These are phyloP conservation scores for Phytophthora pseudosyringae DNA, from an alignment of 352 stramenopile species.

Conservation along the genomic window DNA sequence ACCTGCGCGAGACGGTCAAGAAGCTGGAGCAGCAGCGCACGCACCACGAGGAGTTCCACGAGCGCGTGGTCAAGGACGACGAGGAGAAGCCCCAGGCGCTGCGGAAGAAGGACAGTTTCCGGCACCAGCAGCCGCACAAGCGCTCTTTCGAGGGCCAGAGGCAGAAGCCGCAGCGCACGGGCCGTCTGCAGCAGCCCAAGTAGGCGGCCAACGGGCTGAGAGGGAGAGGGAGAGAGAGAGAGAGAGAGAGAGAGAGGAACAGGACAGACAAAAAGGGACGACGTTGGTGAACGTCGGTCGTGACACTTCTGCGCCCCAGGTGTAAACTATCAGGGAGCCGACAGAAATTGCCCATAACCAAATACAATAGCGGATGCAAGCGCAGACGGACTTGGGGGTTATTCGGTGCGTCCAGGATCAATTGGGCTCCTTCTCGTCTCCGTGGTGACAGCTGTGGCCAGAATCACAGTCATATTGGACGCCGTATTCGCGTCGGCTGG, in stretches of 20 bases:
- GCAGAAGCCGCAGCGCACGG: slow-evolving; percentile 62
- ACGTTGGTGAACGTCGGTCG: too few relatives aligned
- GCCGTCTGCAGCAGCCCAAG: slow-evolving; percentile 72
- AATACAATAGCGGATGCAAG: too few relatives aligned
- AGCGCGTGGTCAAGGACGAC: slow-evolving; percentile 55
- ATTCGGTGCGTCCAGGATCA: too few relatives aligned
- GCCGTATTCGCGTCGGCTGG: slow-evolving; percentile 18
- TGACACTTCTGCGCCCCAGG: too few relatives aligned
- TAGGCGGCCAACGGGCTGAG: slow-evolving; percentile 24
- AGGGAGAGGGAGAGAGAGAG: too few relatives aligned
- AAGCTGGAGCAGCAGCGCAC: slow-evolving; percentile 65
- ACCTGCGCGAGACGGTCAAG: slow-evolving; percentile 66
- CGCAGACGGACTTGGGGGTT: too few relatives aligned
- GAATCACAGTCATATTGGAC: neutral
- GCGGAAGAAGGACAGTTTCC: slow-evolving; percentile 58
- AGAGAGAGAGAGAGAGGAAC: too few relatives aligned
- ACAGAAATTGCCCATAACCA: too few relatives aligned
- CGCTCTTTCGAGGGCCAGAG: slow-evolving; percentile 46
- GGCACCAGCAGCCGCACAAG: slow-evolving; percentile 49
- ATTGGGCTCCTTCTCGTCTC: too few relatives aligned
- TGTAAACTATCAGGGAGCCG: too few relatives aligned
- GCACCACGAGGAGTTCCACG: slow-evolving; percentile 73
- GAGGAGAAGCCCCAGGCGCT: slow-evolving; percentile 50
- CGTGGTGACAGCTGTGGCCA: too few relatives aligned
- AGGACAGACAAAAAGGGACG: too few relatives aligned